These are phyloP conservation scores for Penicillium aurantiogriseum DNA, from an alignment of 2,329 filamentous ascomycete genomes.

Conservation along the genomic window DNA sequence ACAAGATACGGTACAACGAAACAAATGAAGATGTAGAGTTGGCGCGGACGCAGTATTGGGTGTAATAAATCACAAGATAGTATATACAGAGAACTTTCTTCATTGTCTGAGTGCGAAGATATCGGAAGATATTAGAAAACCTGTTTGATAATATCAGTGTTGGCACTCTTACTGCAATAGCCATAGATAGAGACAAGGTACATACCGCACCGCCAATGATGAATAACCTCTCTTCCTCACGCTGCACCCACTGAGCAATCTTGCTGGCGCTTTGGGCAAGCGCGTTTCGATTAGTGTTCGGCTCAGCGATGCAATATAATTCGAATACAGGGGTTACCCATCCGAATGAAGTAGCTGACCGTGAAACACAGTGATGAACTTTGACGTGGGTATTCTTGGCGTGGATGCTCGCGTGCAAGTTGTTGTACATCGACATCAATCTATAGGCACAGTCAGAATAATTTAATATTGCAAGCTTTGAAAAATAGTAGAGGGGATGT, in stretches of 20 bases:
- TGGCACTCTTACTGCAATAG: not conserved
- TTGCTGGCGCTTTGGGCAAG: constrained; percentile 84
- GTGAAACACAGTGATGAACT: constrained; percentile 74
- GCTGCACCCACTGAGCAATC: constrained; percentile 85
- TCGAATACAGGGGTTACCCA: constrained; percentile 93
- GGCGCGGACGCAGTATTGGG: not conserved
- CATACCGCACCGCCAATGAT: constrained; percentile 93
- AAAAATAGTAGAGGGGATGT: not conserved
- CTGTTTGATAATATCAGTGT: constrained; percentile 13
- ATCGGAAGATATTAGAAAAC: constrained; percentile 21
- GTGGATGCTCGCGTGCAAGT: constrained; percentile 81
- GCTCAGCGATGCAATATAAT: constrained; percentile 89
- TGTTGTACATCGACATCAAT: constrained; percentile 80
- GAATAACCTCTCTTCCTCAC: constrained; percentile 90
- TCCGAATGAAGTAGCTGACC: constrained; percentile 75
- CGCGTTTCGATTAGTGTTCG: constrained; percentile 59
- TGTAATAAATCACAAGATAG: constrained; percentile 5
- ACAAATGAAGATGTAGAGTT: not conserved
- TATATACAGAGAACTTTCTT: constrained; percentile 3
- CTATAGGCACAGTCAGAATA: constrained; percentile 33
- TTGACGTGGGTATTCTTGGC: constrained; percentile 80
- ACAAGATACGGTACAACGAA: not conserved
- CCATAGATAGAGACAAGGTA: not conserved
- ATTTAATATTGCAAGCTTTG: not conserved
- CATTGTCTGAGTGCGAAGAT: not conserved